Conservation (phyloP, 371 early-diverging fungal species). For the Capillidium rhysosporum region DNA sequence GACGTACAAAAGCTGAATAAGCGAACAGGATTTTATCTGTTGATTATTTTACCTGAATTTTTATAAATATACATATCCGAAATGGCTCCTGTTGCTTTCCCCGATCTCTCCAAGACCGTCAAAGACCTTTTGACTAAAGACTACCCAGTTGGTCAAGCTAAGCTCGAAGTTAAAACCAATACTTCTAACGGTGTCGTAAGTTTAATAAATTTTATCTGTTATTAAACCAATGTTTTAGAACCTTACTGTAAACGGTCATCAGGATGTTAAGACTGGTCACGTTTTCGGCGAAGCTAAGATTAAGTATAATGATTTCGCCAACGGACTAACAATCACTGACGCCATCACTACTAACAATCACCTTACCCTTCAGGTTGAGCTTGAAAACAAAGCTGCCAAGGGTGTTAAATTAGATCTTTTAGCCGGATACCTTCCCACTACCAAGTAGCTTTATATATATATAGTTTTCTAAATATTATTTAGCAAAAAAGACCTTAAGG, state of each 20-base stretch:
- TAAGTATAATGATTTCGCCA: slow-evolving; percentile 83
- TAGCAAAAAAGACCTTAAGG: slow-evolving; percentile 48
- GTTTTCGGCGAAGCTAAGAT: slow-evolving; percentile 90
- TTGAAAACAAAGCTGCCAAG: slow-evolving; percentile 83
- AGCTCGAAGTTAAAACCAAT: slow-evolving; percentile 93
- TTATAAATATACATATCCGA: slow-evolving; percentile 15
- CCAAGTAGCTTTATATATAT: slow-evolving; percentile 12
- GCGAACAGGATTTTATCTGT: too few relatives aligned
- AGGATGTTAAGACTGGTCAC: slow-evolving; percentile 84
- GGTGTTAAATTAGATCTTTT: slow-evolving; percentile 53
- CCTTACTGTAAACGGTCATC: slow-evolving; percentile 85
- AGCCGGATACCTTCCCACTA: slow-evolving; percentile 23
- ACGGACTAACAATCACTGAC: slow-evolving; percentile 84
- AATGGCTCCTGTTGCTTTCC: slow-evolving; percentile 47
- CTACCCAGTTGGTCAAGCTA: slow-evolving; percentile 81
- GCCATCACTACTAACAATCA: slow-evolving; percentile 89
- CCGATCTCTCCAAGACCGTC: slow-evolving; percentile 87
- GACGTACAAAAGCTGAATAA: too few relatives aligned
- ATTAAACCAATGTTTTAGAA: slow-evolving; percentile 24
- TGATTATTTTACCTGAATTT: slow-evolving; percentile 8
- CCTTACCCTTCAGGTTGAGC: slow-evolving; percentile 78
- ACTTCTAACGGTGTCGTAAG: slow-evolving; percentile 86
- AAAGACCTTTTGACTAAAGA: slow-evolving; percentile 92
- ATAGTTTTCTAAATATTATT: neutral
- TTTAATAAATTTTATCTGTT: slow-evolving; percentile 3